Evolutionary conservation across 2,329 filamentous ascomycete species (phyloP).

Genomic region (Xylaria sp.): DNA sequence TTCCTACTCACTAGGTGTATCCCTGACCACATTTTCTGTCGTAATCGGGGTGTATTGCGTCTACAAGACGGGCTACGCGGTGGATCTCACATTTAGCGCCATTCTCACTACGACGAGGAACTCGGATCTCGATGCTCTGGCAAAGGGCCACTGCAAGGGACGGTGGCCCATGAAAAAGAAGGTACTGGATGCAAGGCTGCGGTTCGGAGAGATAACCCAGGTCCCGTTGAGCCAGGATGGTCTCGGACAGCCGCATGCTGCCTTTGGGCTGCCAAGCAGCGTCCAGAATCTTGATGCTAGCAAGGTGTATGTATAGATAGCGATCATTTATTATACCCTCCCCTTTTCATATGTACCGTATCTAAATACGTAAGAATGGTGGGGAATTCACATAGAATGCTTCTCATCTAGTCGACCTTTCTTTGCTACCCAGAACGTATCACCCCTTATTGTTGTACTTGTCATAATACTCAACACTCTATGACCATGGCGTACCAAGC

Average conservation of each 20-base stretch:
- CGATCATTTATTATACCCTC: neutral
- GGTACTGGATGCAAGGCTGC: conserved; percentile 7
- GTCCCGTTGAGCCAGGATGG: neutral
- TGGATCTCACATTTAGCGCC: conserved; percentile 12
- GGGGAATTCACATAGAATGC: no score
- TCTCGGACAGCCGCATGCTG: neutral
- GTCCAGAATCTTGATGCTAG: conserved; percentile 5
- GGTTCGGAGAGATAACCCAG: conserved; percentile 15
- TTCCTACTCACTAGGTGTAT: conserved; percentile 16
- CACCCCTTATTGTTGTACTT: no score
- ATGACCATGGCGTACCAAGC: no score
- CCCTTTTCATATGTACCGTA: neutral
- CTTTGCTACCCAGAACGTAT: no score
- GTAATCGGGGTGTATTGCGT: conserved; percentile 13
- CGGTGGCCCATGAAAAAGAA: conserved; percentile 16
- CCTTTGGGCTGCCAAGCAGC: conserved; percentile 8
- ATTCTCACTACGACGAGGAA: conserved; percentile 15
- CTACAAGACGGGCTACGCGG: conserved; percentile 13
- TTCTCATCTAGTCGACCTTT: no score
- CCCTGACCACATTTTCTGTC: conserved; percentile 8
- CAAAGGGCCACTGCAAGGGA: conserved; percentile 9
- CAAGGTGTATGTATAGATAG: conserved; percentile 4
- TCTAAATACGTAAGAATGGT: no score
- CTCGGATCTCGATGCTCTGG: conserved; percentile 11
- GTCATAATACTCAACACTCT: no score